Evolutionary conservation across 164 flowering plant genomes (phyloP).

Genomic region (Aristolochia contorta): DNA sequence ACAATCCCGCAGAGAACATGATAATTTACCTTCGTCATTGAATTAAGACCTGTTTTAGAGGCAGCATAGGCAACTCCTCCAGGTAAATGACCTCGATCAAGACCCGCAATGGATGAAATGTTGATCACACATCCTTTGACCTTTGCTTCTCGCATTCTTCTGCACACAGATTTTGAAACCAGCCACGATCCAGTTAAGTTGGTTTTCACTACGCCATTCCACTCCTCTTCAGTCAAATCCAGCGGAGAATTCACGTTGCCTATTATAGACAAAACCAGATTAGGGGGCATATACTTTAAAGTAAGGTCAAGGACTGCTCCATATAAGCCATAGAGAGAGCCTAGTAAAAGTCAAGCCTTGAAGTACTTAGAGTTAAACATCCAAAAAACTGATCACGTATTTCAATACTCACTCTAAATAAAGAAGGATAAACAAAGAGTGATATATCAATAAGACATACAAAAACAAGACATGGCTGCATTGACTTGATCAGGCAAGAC

Average conservation of each 20-base stretch:
- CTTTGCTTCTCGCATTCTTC: conserved; percentile 44
- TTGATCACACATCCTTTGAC: conserved; percentile 62
- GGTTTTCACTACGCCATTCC: conserved; percentile 38
- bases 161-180: conserved; percentile 50
- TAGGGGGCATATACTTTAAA: too few species aligned
- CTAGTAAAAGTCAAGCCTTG: too few species aligned
- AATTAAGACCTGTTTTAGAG: conserved; percentile 50
- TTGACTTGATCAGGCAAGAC: too few species aligned
- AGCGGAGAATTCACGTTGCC: conserved; percentile 38
- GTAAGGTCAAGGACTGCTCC: too few species aligned
- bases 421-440: too few species aligned
- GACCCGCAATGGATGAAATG: conserved; percentile 61
- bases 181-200: conserved; percentile 71
- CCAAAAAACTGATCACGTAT: too few species aligned
- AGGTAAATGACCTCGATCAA: conserved; percentile 46
- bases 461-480: too few species aligned
- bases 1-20: background rate
- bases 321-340: too few species aligned
- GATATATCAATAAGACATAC: too few species aligned
- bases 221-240: conserved; percentile 62
- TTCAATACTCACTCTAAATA: too few species aligned
- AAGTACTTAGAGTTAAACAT: too few species aligned
- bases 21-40: conserved; percentile 50
- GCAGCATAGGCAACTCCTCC: conserved; percentile 50
- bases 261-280: conserved; percentile 5